Evolutionary conservation across 75 land plant genomes (phyloP).

Genomic region (Picea sitchensis): DNA sequence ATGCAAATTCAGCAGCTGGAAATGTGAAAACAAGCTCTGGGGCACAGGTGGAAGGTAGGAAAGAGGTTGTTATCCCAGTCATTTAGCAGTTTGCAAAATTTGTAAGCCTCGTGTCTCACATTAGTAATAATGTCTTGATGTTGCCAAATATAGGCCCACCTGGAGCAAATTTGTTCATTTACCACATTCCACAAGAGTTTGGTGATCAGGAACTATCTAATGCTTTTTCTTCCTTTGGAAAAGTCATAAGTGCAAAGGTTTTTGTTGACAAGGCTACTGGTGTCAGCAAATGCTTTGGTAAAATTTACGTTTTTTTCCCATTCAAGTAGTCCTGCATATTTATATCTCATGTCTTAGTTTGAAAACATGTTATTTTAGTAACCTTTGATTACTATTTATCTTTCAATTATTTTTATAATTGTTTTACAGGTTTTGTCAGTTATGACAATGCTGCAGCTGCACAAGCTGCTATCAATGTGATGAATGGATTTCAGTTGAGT

Average conservation of each 20-base stretch:
- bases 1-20: constrained; percentile 35
- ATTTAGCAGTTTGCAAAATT: not conserved
- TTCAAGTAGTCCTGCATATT: no score
- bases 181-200: constrained; percentile 95
- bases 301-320: not conserved
- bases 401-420: not conserved
- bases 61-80: not conserved
- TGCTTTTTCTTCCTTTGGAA: constrained; percentile 82
- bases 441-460: constrained; percentile 87
- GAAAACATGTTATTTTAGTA: no score
- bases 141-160: constrained; percentile 71
- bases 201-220: constrained; percentile 86
- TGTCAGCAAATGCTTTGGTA: constrained; percentile 98
- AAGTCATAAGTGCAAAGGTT: constrained; percentile 91
- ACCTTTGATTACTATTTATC: no score
- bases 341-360: no score
- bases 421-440: constrained; percentile 90
- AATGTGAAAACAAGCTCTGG: constrained; percentile 41
- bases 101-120: not conserved
- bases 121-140: not conserved
- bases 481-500: constrained; percentile 88
- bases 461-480: constrained; percentile 73
- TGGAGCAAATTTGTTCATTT: constrained; percentile 95
- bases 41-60: constrained; percentile 80
- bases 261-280: constrained; percentile 95